Conservation (phyloP, 176 grass and related monocot species). For the Thalia dealbata region DNA sequence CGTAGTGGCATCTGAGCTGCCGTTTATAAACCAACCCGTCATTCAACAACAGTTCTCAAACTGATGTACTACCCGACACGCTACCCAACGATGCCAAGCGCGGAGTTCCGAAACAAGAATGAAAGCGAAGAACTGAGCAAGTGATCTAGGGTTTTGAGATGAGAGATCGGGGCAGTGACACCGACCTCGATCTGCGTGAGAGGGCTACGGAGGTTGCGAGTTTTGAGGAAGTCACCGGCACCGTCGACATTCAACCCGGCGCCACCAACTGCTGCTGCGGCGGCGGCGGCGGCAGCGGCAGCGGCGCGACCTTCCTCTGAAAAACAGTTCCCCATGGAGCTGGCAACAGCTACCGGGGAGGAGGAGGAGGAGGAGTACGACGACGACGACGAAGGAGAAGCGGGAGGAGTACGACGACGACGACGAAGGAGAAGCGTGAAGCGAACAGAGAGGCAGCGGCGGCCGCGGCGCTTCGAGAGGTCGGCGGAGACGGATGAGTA, state of each 20-base stretch:
- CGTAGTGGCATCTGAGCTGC: not conserved
- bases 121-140: not conserved
- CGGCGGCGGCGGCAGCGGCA: conserved; percentile 25
- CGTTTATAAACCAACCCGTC: not conserved
- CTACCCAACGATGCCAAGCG: not conserved
- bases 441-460: not conserved
- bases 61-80: not conserved
- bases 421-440: not conserved
- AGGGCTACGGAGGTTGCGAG: conserved; percentile 40
- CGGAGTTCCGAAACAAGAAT: not conserved
- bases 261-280: not conserved
- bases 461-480: not conserved
- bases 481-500: too few relatives aligned
- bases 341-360: not conserved
- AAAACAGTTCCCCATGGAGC: conserved; percentile 83
- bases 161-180: not conserved
- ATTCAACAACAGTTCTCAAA: not conserved
- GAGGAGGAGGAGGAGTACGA: not conserved
- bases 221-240: conserved; percentile 68
- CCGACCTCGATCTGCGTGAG: conserved; percentile 92
- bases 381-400: not conserved
- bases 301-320: conserved; percentile 55
- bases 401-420: not conserved
- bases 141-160: not conserved
- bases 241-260: conserved; percentile 7